phyloP scores from a whole-genome alignment of 1,139 yeast species.

The Petasospora fabianii region DNA sequence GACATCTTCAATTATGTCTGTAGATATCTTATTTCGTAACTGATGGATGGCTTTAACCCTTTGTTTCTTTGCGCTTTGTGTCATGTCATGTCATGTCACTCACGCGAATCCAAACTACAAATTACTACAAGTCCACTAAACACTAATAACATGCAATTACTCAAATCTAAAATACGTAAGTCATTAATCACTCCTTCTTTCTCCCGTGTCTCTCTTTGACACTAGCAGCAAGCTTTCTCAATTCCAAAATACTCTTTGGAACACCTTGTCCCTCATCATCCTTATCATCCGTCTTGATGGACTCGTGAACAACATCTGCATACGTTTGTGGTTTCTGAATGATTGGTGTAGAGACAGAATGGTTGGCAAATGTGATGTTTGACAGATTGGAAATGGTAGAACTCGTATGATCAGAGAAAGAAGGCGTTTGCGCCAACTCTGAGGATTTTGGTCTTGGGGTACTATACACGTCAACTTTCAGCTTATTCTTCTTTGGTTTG shows the following conservation, averaged over 20 bases:
- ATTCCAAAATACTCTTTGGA: constrained; percentile 24
- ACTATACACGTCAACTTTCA: constrained; percentile 21
- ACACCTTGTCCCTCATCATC: constrained; percentile 14
- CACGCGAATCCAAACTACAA: too few species aligned
- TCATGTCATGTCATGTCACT: too few species aligned
- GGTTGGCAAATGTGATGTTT: constrained; percentile 26
- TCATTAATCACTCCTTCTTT: constrained; percentile 5
- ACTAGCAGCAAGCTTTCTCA: constrained; percentile 23
- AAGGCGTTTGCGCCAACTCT: constrained; percentile 26
- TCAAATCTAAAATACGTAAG: too few species aligned
- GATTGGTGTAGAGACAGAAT: constrained; percentile 18
- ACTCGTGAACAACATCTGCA: constrained; percentile 4
- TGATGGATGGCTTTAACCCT: too few species aligned
- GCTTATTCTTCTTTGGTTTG: constrained; percentile 12
- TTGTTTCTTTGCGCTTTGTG: too few species aligned
- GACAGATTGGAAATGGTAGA: constrained; percentile 25
- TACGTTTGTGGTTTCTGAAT: constrained; percentile 16
- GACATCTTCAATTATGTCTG: too few species aligned
- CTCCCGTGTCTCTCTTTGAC: constrained; percentile 23
- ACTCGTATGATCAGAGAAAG: constrained; percentile 20
- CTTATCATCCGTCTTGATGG: background rate
- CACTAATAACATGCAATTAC: too few species aligned
- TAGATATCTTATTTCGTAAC: too few species aligned
- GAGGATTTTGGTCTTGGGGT: constrained; percentile 29
- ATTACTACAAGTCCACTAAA: too few species aligned